Conservation (phyloP, 164 flowering plant genomes). For the Sextonia rubra region DNA sequence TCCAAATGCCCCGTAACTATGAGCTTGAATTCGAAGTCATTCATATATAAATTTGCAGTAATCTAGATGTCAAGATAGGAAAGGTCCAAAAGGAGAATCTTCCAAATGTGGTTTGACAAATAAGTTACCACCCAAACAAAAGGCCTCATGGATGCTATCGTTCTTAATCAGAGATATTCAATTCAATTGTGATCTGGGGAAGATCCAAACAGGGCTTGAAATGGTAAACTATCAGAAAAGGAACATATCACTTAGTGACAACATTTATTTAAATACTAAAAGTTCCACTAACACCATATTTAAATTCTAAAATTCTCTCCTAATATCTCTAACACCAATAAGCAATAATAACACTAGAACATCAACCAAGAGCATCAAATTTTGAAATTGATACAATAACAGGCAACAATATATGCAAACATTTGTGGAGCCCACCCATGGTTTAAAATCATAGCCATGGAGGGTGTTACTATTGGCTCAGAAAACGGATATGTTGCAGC, state of each 20-base stretch:
- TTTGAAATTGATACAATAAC: background rate
- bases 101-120: background rate
- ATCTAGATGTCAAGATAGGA: background rate
- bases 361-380: too few species aligned
- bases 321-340: too few species aligned
- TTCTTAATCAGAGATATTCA: background rate
- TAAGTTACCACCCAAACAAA: background rate
- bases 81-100: background rate
- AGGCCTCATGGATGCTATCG: background rate
- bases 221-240: background rate
- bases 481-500: too few species aligned
- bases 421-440: background rate
- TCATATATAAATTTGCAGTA: background rate
- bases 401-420: background rate
- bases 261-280: background rate
- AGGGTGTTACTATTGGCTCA: too few species aligned
- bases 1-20: background rate
- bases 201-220: background rate
- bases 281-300: too few species aligned
- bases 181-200: background rate
- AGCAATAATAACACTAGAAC: too few species aligned
- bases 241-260: background rate
- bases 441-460: background rate
- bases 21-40: background rate
- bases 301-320: too few species aligned